Percentiles rank a stretch among this genome's conserved stretches.
phyloP scores from a whole-genome alignment of 2,329 filamentous ascomycete species.

The Dactylellina leptospora region DNA sequence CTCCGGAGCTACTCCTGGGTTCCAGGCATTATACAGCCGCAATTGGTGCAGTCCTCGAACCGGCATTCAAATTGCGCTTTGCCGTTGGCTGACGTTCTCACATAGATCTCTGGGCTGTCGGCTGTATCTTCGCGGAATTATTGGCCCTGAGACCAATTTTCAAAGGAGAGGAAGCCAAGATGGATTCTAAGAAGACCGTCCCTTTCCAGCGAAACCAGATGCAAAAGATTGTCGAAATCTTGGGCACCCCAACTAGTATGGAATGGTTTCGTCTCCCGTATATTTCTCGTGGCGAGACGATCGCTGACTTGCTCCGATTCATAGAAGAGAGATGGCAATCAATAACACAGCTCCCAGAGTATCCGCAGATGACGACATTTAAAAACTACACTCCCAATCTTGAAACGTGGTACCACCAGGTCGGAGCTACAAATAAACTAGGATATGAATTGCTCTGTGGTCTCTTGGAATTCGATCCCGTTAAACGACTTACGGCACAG shows the following conservation, averaged over 20 bases:
- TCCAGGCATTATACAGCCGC: slow-evolving; percentile 96
- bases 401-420: slow-evolving; percentile 64
- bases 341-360: slow-evolving; percentile 86
- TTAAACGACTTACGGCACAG: slow-evolving; percentile 84
- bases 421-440: slow-evolving; percentile 66
- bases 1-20: slow-evolving; percentile 89
- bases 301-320: not conserved
- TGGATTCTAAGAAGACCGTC: slow-evolving; percentile 97
- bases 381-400: slow-evolving; percentile 60
- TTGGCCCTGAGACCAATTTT: slow-evolving; percentile 92
- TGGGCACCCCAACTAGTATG: slow-evolving; percentile 79
- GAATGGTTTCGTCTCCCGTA: too few species aligned
- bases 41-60: slow-evolving; percentile 63
- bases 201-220: slow-evolving; percentile 98
- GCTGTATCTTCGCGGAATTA: slow-evolving; percentile 96
- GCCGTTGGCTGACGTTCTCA: not conserved
- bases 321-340: slow-evolving; percentile 82
- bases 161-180: slow-evolving; percentile 98
- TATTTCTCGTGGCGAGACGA: not conserved
- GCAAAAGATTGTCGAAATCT: slow-evolving; percentile 97
- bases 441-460: slow-evolving; percentile 83
- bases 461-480: slow-evolving; percentile 90
- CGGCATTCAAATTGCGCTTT: not conserved
- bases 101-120: slow-evolving; percentile 89
- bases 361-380: slow-evolving; percentile 71